These are phyloP conservation scores for Paecilomyces sp. DNA, from an alignment of 2,329 filamentous ascomycete species.

Conservation along the genomic window DNA sequence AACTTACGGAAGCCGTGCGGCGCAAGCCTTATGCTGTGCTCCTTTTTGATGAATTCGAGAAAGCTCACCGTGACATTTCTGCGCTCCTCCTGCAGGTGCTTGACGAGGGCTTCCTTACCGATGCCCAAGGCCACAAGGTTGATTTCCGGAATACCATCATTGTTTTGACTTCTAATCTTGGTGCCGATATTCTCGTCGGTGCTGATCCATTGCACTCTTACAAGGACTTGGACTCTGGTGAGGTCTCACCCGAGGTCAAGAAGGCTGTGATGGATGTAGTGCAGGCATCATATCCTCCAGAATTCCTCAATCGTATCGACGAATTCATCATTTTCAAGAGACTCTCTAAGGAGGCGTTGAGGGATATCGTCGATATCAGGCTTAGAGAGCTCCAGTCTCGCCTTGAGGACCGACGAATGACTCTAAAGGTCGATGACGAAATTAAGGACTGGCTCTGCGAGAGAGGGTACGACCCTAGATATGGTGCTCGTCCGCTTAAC, in stretches of 20 bases:
- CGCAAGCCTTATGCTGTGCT: conserved; percentile 93
- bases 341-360: conserved; percentile 66
- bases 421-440: conserved; percentile 60
- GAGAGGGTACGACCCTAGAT: conserved; percentile 83
- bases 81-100: conserved; percentile 87
- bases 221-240: conserved; percentile 55
- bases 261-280: conserved; percentile 85
- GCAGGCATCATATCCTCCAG: conserved; percentile 66
- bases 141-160: conserved; percentile 97
- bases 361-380: conserved; percentile 91
- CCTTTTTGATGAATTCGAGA: conserved; percentile 95
- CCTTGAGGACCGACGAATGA: conserved; percentile 79
- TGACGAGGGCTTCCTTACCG: conserved; percentile 92
- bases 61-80: conserved; percentile 92
- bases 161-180: conserved; percentile 90
- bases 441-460: conserved; percentile 84
- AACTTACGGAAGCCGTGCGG: conserved; percentile 89
- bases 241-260: conserved; percentile 67
- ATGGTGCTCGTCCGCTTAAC: conserved; percentile 85
- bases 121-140: conserved; percentile 91
- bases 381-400: conserved; percentile 75
- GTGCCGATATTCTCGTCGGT: conserved; percentile 82
- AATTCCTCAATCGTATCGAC: conserved; percentile 94
- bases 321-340: conserved; percentile 96
- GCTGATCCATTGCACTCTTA: conserved; percentile 59